Percentiles rank a stretch among this genome's conserved stretches.
Conservation (phyloP, 2,329 filamentous ascomycete species). For the Cyphellophora europaea region DNA sequence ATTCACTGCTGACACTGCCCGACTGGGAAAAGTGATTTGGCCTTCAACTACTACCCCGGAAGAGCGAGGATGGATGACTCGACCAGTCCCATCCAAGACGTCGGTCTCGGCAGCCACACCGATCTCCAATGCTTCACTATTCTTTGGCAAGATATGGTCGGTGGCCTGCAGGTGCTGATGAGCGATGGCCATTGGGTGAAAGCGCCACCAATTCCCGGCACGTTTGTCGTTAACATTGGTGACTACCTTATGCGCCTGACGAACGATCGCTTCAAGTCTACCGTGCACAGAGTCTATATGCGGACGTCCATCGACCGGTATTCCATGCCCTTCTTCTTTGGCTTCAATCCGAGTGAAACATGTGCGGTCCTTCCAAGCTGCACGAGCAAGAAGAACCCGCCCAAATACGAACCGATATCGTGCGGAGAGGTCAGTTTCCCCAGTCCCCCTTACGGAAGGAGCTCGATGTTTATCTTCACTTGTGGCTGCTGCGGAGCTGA, state of each 20-base stretch:
- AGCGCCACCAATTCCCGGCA: conserved; percentile 30
- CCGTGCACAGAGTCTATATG: conserved; percentile 45
- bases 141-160: conserved; percentile 45
- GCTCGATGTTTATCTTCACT: too few relatives aligned
- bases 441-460: too few relatives aligned
- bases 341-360: conserved; percentile 43
- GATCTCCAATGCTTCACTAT: conserved; percentile 47
- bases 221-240: conserved; percentile 41
- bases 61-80: conserved; percentile 23
- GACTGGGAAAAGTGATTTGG: too few relatives aligned
- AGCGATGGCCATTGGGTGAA: conserved; percentile 32
- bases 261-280: conserved; percentile 41
- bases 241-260: conserved; percentile 42
- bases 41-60: conserved; percentile 38
- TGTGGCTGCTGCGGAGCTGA: too few relatives aligned
- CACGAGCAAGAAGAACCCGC: conserved; percentile 32
- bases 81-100: conserved; percentile 18
- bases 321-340: conserved; percentile 50
- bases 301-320: conserved; percentile 25
- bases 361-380: conserved; percentile 36
- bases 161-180: conserved; percentile 41
- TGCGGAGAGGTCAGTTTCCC: too few relatives aligned
- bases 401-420: conserved; percentile 42
- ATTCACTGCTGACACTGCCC: too few relatives aligned
- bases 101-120: conserved; percentile 39